phyloP scores from a whole-genome alignment of 306 rosid species.

The Clitoria ternatea region DNA sequence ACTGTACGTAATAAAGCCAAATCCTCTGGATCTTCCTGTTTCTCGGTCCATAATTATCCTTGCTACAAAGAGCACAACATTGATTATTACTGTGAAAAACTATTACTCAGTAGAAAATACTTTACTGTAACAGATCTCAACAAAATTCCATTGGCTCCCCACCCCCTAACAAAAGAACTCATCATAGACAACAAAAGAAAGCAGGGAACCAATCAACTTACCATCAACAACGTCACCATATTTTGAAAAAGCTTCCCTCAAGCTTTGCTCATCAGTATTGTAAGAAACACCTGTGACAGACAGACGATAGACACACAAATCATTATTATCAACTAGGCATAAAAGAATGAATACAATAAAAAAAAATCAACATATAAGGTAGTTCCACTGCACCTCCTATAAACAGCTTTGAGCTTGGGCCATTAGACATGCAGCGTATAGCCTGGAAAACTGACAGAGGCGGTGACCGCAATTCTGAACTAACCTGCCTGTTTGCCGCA shows the following conservation, averaged over 20 bases:
- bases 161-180: neutral
- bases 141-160: neutral
- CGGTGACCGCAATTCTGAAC: conserved; percentile 40
- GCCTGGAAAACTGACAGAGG: conserved; percentile 59
- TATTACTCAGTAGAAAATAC: neutral
- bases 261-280: conserved; percentile 58
- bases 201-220: conserved; percentile 9
- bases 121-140: neutral
- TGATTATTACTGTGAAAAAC: conserved; percentile 18
- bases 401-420: conserved; percentile 59
- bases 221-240: conserved; percentile 87
- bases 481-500: conserved; percentile 41
- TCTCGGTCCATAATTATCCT: conserved; percentile 77
- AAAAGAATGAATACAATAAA: neutral
- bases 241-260: conserved; percentile 66
- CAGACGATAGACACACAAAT: neutral
- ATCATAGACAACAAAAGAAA: neutral
- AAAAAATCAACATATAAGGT: neutral
- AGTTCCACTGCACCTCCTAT: conserved; percentile 62
- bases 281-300: conserved; percentile 60
- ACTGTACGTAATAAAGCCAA: conserved; percentile 69
- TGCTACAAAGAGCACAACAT: conserved; percentile 39
- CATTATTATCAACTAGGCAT: neutral
- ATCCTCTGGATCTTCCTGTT: conserved; percentile 83
- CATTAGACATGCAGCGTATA: conserved; percentile 60